Conservation (phyloP, 129 eudicot species). For the Apium graveolens region DNA sequence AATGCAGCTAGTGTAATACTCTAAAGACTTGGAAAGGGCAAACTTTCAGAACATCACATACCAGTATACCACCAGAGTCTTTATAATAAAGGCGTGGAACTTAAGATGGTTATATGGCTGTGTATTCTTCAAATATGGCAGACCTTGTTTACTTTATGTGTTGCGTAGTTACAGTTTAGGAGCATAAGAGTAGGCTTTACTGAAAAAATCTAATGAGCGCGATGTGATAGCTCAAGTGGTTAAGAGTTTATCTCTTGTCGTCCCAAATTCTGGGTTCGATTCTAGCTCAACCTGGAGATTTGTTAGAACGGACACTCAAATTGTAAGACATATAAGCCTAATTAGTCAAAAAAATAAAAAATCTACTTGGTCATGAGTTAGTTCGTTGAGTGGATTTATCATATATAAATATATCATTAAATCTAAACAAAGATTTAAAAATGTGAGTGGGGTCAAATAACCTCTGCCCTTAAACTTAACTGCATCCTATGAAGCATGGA, state of each 20-base stretch:
- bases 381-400: background rate
- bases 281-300: too few relatives aligned
- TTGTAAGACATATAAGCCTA: too few relatives aligned
- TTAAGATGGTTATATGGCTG: background rate
- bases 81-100: background rate
- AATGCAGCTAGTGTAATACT: background rate
- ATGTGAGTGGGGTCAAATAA: background rate
- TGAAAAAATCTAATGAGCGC: too few relatives aligned
- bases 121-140: background rate
- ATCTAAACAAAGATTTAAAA: background rate
- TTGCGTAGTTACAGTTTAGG: background rate
- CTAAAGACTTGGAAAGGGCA: background rate
- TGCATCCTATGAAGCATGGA: too few relatives aligned
- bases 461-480: background rate
- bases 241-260: too few relatives aligned
- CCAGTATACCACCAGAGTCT: background rate
- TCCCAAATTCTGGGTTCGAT: too few relatives aligned
- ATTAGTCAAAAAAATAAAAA: too few relatives aligned
- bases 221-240: too few relatives aligned
- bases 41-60: background rate
- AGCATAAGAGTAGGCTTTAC: background rate
- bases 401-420: background rate
- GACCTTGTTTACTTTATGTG: background rate
- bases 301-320: too few relatives aligned
- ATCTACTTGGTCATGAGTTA: background rate